phyloP scores from a whole-genome alignment of 2,329 filamentous ascomycete species.

The Teratosphaeria pseudoeucalypti region DNA sequence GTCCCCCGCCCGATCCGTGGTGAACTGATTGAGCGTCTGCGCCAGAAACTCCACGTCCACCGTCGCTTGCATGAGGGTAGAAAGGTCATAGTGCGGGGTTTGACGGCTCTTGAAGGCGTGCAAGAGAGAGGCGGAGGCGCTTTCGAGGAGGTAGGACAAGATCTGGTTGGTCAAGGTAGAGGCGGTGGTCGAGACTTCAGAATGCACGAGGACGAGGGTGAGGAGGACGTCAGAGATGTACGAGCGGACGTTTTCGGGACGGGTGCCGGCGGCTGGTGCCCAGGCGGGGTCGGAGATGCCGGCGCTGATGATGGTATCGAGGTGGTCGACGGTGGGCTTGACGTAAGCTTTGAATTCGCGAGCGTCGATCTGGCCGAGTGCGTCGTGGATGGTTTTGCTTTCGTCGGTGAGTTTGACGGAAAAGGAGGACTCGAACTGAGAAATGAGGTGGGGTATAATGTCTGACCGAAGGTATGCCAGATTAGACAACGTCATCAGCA shows the following conservation, averaged over 20 bases:
- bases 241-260: constrained; percentile 64
- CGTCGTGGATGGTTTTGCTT: constrained; percentile 80
- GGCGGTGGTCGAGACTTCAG: constrained; percentile 38
- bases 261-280: constrained; percentile 45
- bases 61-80: constrained; percentile 89
- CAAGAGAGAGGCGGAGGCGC: constrained; percentile 69
- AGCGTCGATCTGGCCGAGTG: constrained; percentile 79
- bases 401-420: constrained; percentile 91
- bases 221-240: constrained; percentile 87
- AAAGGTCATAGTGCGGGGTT: constrained; percentile 54
- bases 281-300: constrained; percentile 65
- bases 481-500: constrained; percentile 89
- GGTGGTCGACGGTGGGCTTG: constrained; percentile 57
- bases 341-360: constrained; percentile 91
- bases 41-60: constrained; percentile 95
- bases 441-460: constrained; percentile 77
- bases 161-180: constrained; percentile 68
- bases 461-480: constrained; percentile 72
- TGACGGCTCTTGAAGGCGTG: constrained; percentile 57
- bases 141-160: constrained; percentile 76
- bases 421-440: constrained; percentile 87
- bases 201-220: constrained; percentile 56
- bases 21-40: constrained; percentile 84
- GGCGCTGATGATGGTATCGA: constrained; percentile 59
- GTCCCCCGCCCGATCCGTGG: constrained; percentile 68